Evolutionary conservation across 75 land plant species (phyloP).

Genomic region (Isoetes taiwanensis): DNA sequence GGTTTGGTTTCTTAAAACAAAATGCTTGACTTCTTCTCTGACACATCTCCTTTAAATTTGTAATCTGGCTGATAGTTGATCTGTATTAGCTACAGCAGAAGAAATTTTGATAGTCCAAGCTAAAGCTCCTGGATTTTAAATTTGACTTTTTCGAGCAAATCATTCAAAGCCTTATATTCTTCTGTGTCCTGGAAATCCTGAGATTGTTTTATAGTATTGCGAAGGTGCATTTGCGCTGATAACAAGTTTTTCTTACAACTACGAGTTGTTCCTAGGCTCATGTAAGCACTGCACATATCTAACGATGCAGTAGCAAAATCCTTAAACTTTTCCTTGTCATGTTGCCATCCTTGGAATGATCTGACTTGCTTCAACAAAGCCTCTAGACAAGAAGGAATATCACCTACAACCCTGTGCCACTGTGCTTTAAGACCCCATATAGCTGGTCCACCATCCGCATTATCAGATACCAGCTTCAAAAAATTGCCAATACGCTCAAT

Average conservation of each 20-base stretch:
- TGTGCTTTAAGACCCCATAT: constrained; percentile 88
- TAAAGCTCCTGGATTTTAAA: no score
- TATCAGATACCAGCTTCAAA: constrained; percentile 36
- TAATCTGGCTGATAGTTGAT: no score
- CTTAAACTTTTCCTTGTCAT: constrained; percentile 45
- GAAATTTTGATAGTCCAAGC: no score
- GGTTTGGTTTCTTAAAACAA: no score
- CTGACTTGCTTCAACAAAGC: constrained; percentile 88
- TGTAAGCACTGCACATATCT: constrained; percentile 58
- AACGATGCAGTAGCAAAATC: constrained; percentile 57
- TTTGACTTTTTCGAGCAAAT: constrained; percentile 32
- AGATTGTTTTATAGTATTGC: constrained; percentile 58
- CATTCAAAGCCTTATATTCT: constrained; percentile 27
- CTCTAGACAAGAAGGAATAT: constrained; percentile 59
- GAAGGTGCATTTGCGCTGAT: constrained; percentile 69
- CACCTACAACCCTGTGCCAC: constrained; percentile 74
- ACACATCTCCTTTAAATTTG: no score
- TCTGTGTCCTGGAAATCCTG: constrained; percentile 25
- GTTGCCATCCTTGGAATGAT: constrained; percentile 79
- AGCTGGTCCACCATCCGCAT: constrained; percentile 37
- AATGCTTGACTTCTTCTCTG: no score
- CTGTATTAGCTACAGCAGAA: no score
- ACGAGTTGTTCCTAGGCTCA: constrained; percentile 35
- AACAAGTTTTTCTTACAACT: constrained; percentile 50
- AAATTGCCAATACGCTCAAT: no score